phyloP scores from a whole-genome alignment of 768 basidiomycete species.

The Pisolithus orientalis region DNA sequence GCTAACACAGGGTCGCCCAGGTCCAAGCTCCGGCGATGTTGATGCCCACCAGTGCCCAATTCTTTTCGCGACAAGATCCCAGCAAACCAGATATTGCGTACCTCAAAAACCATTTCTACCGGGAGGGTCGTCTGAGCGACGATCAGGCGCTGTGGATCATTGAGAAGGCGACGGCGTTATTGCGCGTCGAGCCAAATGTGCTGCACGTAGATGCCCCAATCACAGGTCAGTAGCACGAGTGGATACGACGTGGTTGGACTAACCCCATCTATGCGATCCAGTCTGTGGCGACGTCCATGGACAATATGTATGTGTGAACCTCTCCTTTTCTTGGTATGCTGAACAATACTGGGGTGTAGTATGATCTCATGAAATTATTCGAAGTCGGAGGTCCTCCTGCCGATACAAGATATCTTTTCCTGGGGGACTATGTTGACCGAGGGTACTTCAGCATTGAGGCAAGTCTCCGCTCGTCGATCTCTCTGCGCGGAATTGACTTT shows the following conservation, averaged over 20 bases:
- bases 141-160: conserved; percentile 95
- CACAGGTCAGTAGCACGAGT: conserved; percentile 54
- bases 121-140: conserved; percentile 89
- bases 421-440: conserved; percentile 91
- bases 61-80: conserved; percentile 79
- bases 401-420: conserved; percentile 86
- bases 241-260: conserved; percentile 4
- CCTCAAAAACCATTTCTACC: conserved; percentile 98
- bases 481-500: conserved; percentile 2
- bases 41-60: conserved; percentile 88
- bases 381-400: conserved; percentile 94
- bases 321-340: conserved; percentile 5
- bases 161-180: conserved; percentile 75
- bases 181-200: conserved; percentile 83
- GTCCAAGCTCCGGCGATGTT: conserved; percentile 97
- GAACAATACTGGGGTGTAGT: conserved; percentile 38
- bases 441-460: conserved; percentile 94
- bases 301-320: conserved; percentile 75
- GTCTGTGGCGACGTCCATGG: conserved; percentile 99
- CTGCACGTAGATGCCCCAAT: conserved; percentile 95
- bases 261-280: conserved; percentile 23
- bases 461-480: conserved; percentile 6
- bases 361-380: conserved; percentile 92
- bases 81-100: conserved; percentile 93
- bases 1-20: conserved; percentile 32